These are phyloP conservation scores for Groenewaldozyma salmanticensis DNA, from an alignment of 805 yeast species.

Conservation along the genomic window DNA sequence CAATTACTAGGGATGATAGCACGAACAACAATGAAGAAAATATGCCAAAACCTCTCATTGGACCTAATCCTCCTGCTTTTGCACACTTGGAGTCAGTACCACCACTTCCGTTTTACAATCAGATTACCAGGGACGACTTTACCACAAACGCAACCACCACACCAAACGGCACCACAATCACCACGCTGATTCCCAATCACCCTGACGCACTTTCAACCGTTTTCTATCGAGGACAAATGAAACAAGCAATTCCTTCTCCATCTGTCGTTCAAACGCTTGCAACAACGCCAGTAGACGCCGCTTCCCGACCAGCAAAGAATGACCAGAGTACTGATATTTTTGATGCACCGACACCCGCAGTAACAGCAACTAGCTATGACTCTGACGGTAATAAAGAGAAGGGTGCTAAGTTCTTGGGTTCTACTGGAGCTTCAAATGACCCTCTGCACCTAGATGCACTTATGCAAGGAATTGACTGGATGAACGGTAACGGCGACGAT, in stretches of 20 bases:
- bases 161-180: conserved; percentile 85
- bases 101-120: conserved; percentile 85
- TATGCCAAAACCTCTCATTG: conserved; percentile 16
- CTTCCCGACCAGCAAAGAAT: not conserved
- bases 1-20: conserved; percentile 8
- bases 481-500: conserved; percentile 74
- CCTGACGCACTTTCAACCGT: conserved; percentile 11
- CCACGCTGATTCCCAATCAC: conserved; percentile 67
- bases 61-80: conserved; percentile 18
- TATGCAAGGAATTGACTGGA: conserved; percentile 75
- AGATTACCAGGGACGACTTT: conserved; percentile 81
- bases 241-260: conserved; percentile 3
- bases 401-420: conserved; percentile 14
- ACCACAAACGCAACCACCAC: conserved; percentile 77
- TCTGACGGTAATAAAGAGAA: not conserved
- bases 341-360: not conserved
- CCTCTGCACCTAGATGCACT: conserved; percentile 22
- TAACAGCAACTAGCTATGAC: not conserved
- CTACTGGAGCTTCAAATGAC: conserved; percentile 20
- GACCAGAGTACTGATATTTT: not conserved
- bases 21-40: conserved; percentile 2
- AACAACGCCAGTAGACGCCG: not conserved
- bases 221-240: not conserved
- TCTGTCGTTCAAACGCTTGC: not conserved
- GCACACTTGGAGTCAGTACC: conserved; percentile 34